Conservation (phyloP, 2,329 filamentous ascomycete species). For the Alternaria novae-zelandiae region DNA sequence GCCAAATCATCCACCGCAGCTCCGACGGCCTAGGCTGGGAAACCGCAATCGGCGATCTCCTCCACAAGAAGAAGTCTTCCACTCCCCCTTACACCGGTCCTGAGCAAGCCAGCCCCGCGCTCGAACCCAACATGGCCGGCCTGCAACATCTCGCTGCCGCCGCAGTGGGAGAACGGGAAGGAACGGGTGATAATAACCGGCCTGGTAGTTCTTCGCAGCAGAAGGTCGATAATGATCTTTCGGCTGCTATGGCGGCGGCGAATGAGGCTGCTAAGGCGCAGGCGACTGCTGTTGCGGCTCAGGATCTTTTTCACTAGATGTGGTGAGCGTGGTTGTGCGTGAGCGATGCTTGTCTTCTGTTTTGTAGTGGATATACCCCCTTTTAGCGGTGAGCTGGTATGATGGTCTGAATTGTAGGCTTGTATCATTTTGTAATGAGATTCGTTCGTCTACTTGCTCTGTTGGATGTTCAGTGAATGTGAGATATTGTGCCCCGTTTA, state of each 20-base stretch:
- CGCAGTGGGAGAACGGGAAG: constrained; percentile 47
- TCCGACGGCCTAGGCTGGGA: constrained; percentile 45
- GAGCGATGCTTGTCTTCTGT: not conserved
- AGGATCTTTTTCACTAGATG: constrained; percentile 16
- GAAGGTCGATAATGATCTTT: constrained; percentile 43
- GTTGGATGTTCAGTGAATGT: too few species aligned
- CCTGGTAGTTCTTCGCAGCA: constrained; percentile 21
- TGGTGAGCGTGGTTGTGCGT: not conserved
- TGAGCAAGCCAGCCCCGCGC: constrained; percentile 34
- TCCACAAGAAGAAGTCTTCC: constrained; percentile 39
- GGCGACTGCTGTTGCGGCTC: constrained; percentile 44
- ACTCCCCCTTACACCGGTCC: constrained; percentile 23
- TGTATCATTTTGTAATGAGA: not conserved
- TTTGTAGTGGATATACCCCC: constrained; percentile 3
- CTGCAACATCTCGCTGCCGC: constrained; percentile 49
- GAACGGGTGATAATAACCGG: constrained; percentile 11
- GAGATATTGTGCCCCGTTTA: too few species aligned
- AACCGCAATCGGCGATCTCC: constrained; percentile 38
- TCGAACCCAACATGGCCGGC: constrained; percentile 47
- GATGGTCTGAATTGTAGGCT: not conserved
- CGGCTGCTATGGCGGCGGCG: constrained; percentile 45
- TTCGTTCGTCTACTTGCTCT: not conserved
- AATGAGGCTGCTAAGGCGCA: constrained; percentile 30
- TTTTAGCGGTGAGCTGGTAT: not conserved
- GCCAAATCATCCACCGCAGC: constrained; percentile 40